Conservation (phyloP, 2,329 filamentous ascomycete species). For the Pseudogymnoascus sp. region DNA sequence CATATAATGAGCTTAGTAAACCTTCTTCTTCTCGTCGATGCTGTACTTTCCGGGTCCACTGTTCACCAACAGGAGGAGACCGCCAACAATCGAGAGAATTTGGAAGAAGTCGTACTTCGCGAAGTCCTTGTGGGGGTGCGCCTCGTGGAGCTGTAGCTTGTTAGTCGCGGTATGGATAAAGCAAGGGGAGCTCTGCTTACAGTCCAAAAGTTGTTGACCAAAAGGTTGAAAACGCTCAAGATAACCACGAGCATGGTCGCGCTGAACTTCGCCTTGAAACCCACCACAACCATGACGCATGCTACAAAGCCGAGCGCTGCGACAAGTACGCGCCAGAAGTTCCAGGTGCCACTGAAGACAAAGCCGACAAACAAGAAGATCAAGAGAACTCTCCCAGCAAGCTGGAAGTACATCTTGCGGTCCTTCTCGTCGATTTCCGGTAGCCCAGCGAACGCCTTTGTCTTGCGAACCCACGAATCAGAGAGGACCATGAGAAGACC, state of each 20-base stretch:
- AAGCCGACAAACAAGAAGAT: conserved; percentile 98
- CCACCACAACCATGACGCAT: conserved; percentile 97
- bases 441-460: conserved; percentile 88
- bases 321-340: conserved; percentile 76
- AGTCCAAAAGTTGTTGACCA: conserved; percentile 99
- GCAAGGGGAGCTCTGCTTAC: conserved; percentile 45
- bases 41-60: conserved; percentile 96
- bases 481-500: conserved; percentile 96
- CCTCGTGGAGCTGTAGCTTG: conserved; percentile 68
- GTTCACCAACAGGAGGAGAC: conserved; percentile 93
- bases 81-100: conserved; percentile 95
- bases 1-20: conserved; percentile 55
- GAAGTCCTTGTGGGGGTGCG: conserved; percentile 99
- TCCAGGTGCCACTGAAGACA: conserved; percentile 91
- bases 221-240: conserved; percentile 88
- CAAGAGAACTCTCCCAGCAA: conserved; percentile 86
- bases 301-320: conserved; percentile 79
- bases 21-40: conserved; percentile 99
- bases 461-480: conserved; percentile 96
- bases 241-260: conserved; percentile 92
- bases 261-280: conserved; percentile 99
- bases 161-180: conserved; percentile 15
- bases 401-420: conserved; percentile 99
- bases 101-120: conserved; percentile 99
- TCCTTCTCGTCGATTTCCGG: conserved; percentile 97